Conservation (phyloP, 805 yeast species). For the Yarrowia sp. region DNA sequence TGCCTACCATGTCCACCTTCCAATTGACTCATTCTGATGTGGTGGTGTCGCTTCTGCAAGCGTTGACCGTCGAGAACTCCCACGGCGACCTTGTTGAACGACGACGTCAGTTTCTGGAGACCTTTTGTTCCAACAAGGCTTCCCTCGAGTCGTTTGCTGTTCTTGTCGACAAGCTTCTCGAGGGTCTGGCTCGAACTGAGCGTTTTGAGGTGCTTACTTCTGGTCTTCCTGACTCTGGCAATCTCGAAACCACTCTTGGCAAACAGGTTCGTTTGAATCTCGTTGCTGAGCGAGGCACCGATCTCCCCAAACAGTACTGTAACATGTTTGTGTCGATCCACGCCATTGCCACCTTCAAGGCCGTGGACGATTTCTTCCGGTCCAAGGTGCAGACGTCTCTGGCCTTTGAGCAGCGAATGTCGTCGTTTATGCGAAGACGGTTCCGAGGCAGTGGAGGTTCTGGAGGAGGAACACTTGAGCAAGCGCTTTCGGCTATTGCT, state of each 20-base stretch:
- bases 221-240: conserved; percentile 49
- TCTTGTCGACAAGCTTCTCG: conserved; percentile 68
- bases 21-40: conserved; percentile 77
- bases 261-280: conserved; percentile 71
- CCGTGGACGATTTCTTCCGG: conserved; percentile 56
- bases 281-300: conserved; percentile 46
- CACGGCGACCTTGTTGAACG: conserved; percentile 39
- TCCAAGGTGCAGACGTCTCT: conserved; percentile 48
- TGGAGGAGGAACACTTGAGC: conserved; percentile 38
- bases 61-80: conserved; percentile 47
- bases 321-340: conserved; percentile 55
- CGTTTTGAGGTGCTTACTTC: conserved; percentile 67
- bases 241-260: conserved; percentile 56
- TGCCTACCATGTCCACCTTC: conserved; percentile 64
- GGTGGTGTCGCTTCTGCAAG: conserved; percentile 54
- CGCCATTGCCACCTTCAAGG: conserved; percentile 59
- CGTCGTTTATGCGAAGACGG: conserved; percentile 24
- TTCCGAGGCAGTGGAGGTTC: conserved; percentile 14
- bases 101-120: conserved; percentile 54
- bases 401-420: conserved; percentile 28
- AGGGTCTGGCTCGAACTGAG: conserved; percentile 75
- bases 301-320: conserved; percentile 38
- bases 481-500: conserved; percentile 42
- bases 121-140: conserved; percentile 50
- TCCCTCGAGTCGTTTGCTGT: conserved; percentile 45